These are phyloP conservation scores for Hyaloscypha bicolor DNA, from an alignment of 495 filamentous ascomycete species.

Conservation along the genomic window DNA sequence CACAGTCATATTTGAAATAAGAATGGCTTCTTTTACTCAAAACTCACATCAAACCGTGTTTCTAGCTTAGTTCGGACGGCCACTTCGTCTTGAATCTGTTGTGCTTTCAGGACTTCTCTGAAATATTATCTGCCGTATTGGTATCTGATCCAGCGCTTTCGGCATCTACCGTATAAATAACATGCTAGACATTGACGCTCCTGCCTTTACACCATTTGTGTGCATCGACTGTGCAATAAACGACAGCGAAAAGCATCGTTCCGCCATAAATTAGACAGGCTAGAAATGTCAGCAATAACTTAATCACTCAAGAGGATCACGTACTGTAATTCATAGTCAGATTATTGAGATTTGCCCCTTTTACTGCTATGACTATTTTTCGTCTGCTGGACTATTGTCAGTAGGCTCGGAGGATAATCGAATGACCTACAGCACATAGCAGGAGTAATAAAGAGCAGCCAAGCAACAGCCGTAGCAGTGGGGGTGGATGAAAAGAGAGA, in stretches of 20 bases:
- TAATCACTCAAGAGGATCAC: slow-evolving; percentile 13
- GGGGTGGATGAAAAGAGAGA: no score
- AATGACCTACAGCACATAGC: slow-evolving; percentile 53
- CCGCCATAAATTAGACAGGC: slow-evolving; percentile 70
- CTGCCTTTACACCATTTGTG: slow-evolving; percentile 73
- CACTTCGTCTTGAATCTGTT: no score
- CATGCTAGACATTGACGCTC: slow-evolving; percentile 60
- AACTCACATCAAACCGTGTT: no score
- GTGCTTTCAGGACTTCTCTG: slow-evolving; percentile 1
- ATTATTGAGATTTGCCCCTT: slow-evolving; percentile 54
- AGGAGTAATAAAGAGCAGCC: slow-evolving; percentile 69
- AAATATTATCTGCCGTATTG: neutral
- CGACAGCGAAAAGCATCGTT: slow-evolving; percentile 58
- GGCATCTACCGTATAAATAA: neutral
- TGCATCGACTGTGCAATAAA: slow-evolving; percentile 71
- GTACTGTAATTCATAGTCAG: slow-evolving; percentile 73
- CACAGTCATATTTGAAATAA: no score
- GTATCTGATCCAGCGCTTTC: slow-evolving; percentile 7
- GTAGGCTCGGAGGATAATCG: no score
- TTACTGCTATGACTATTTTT: slow-evolving; percentile 54
- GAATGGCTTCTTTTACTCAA: no score
- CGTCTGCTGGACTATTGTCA: no score
- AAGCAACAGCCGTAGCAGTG: slow-evolving; percentile 57
- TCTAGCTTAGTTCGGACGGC: no score
- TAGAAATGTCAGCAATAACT: slow-evolving; percentile 63